Percentiles rank a stretch among this genome's conserved stretches.
These are phyloP conservation scores for Isabelozyma gotoi DNA, from an alignment of 805 yeast species.

Conservation along the genomic window DNA sequence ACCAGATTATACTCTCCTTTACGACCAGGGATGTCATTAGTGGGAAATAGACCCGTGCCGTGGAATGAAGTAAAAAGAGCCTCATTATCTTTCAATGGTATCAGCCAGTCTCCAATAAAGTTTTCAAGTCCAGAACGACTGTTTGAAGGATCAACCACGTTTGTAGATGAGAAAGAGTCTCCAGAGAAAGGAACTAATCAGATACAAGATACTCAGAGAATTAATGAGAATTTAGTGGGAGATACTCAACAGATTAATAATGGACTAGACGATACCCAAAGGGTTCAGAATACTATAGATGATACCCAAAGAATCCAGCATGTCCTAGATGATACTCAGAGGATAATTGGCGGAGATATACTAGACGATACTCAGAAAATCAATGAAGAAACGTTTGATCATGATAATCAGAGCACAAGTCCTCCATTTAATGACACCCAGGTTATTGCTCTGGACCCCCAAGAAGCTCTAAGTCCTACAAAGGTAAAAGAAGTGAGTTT, in stretches of 20 bases:
- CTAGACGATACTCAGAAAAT: constrained; percentile 3
- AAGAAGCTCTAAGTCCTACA: constrained; percentile 2
- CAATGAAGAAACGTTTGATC: background rate
- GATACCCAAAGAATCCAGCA: no score
- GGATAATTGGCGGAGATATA: no score
- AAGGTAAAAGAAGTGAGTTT: no score
- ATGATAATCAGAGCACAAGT: no score
- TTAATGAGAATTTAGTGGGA: no score
- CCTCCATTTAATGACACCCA: constrained; percentile 19
- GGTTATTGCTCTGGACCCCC: constrained; percentile 7
- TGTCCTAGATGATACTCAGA: no score
- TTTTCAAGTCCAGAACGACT: background rate
- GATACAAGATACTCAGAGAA: constrained; percentile 3
- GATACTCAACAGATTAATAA: no score
- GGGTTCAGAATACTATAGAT: no score
- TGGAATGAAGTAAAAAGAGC: background rate
- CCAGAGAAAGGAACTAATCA: constrained; percentile 1
- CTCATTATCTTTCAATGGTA: background rate
- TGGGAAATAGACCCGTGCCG: background rate
- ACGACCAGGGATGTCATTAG: background rate
- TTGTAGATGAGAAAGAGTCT: constrained; percentile 3
- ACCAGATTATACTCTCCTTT: background rate
- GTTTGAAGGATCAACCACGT: background rate
- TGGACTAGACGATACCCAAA: no score
- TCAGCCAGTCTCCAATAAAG: background rate